These are phyloP conservation scores for Diaporthe caulivora DNA, from an alignment of 2,329 filamentous ascomycete genomes.

Conservation along the genomic window DNA sequence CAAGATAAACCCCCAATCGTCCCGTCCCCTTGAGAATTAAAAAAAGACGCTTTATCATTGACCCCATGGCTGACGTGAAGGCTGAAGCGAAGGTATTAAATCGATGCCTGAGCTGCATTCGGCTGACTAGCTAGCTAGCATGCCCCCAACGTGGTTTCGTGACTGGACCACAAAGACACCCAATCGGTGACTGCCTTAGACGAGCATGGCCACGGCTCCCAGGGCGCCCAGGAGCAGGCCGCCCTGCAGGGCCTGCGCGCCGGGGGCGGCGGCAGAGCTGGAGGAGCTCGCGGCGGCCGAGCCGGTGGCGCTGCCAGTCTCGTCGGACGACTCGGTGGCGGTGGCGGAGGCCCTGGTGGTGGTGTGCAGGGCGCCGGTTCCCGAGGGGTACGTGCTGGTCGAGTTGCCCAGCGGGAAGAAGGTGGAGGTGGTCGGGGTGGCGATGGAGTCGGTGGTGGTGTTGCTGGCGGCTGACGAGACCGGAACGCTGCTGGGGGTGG, in stretches of 20 bases:
- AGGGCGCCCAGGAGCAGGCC: conserved; percentile 37
- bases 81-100: conserved; percentile 29
- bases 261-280: conserved; percentile 32
- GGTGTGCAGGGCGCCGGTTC: conserved; percentile 29
- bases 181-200: background rate
- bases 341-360: conserved; percentile 14
- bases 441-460: conserved; percentile 43
- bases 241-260: conserved; percentile 34
- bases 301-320: conserved; percentile 43
- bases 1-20: conserved; percentile 30
- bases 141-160: background rate
- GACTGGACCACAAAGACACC: background rate
- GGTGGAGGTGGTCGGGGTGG: conserved; percentile 45
- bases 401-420: conserved; percentile 52
- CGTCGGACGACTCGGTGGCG: background rate
- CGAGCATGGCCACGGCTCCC: conserved; percentile 37
- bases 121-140: background rate
- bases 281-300: conserved; percentile 45
- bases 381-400: conserved; percentile 46
- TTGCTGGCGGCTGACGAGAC: conserved; percentile 44
- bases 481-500: conserved; percentile 52
- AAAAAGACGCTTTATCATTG: conserved; percentile 35
- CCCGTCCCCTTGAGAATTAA: conserved; percentile 32
- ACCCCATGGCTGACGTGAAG: conserved; percentile 33
- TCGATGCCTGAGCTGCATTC: conserved; percentile 1